These are phyloP conservation scores for Graphilbum ipis-grandicollis DNA, from an alignment of 2,329 filamentous ascomycete genomes.

Conservation along the genomic window DNA sequence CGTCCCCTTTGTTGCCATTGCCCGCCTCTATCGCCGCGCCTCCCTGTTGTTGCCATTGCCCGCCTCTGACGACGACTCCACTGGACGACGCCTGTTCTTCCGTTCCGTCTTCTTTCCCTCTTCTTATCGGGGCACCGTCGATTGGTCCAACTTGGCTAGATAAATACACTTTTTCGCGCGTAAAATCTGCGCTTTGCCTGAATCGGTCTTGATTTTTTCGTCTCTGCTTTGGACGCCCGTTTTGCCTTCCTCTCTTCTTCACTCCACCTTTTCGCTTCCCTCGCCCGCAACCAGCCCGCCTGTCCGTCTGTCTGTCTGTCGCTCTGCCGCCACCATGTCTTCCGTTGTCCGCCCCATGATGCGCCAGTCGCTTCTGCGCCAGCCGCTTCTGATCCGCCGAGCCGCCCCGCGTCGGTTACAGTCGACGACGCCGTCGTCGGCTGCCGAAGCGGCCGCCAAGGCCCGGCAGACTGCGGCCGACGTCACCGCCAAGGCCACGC, in stretches of 20 bases:
- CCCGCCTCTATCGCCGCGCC: not conserved
- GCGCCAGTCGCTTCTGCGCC: conserved; percentile 19
- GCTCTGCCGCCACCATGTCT: conserved; percentile 8
- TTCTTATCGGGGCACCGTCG: no score
- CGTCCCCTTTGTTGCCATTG: not conserved
- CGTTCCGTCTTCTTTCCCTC: no score
- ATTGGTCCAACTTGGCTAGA: no score
- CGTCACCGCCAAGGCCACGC: conserved; percentile 48
- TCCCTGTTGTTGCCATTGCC: no score
- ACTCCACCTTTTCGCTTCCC: conserved; percentile 2
- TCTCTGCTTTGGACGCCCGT: not conserved
- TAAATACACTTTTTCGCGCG: no score
- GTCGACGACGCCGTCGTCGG: conserved; percentile 31
- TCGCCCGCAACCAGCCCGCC: no score
- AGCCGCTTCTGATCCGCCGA: conserved; percentile 11
- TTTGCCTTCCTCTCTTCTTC: not conserved
- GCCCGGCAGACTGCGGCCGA: conserved; percentile 25
- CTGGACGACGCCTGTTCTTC: not conserved
- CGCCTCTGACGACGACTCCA: no score
- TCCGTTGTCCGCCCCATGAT: conserved; percentile 21
- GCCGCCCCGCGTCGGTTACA: conserved; percentile 39
- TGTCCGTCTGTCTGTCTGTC: no score
- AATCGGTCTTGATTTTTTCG: no score
- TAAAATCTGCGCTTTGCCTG: no score
- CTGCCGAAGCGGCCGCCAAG: conserved; percentile 25